Percentiles rank a stretch among this genome's conserved stretches.
phyloP scores from a whole-genome alignment of 2,329 filamentous ascomycete species.

The Fusarium sp. region DNA sequence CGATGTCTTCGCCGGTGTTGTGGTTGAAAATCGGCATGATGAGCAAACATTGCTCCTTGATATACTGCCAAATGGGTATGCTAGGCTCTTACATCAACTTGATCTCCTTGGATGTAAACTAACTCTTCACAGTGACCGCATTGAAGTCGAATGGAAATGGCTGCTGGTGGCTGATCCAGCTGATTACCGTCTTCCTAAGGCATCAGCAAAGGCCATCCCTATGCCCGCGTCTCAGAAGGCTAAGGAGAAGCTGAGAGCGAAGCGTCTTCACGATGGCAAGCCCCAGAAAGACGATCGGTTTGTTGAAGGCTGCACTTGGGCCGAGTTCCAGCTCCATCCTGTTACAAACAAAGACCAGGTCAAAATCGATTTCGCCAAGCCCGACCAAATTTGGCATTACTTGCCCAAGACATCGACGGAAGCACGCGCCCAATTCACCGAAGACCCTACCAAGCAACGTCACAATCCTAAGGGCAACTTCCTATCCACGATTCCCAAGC shows the following conservation, averaged over 20 bases:
- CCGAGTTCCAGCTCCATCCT: slow-evolving; percentile 79
- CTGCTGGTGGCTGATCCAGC: slow-evolving; percentile 77
- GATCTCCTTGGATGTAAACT: slow-evolving; percentile 46
- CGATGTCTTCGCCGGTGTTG: slow-evolving; percentile 90
- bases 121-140: slow-evolving; percentile 68
- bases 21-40: slow-evolving; percentile 82
- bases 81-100: slow-evolving; percentile 30
- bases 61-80: slow-evolving; percentile 85
- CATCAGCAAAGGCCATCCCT: slow-evolving; percentile 77
- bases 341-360: slow-evolving; percentile 68
- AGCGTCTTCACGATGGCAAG: slow-evolving; percentile 68
- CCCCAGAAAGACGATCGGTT: slow-evolving; percentile 75
- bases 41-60: slow-evolving; percentile 84
- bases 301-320: slow-evolving; percentile 76
- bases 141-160: slow-evolving; percentile 89
- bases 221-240: slow-evolving; percentile 73
- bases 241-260: slow-evolving; percentile 75
- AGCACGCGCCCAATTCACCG: slow-evolving; percentile 89
- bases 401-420: slow-evolving; percentile 88
- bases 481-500: slow-evolving; percentile 74
- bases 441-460: slow-evolving; percentile 69
- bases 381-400: slow-evolving; percentile 88
- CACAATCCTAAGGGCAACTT: slow-evolving; percentile 79
- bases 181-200: slow-evolving; percentile 78
- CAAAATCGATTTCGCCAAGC: slow-evolving; percentile 77